These are phyloP conservation scores for Kwoniella heveanensis DNA, from an alignment of 768 basidiomycete species.

Conservation along the genomic window DNA sequence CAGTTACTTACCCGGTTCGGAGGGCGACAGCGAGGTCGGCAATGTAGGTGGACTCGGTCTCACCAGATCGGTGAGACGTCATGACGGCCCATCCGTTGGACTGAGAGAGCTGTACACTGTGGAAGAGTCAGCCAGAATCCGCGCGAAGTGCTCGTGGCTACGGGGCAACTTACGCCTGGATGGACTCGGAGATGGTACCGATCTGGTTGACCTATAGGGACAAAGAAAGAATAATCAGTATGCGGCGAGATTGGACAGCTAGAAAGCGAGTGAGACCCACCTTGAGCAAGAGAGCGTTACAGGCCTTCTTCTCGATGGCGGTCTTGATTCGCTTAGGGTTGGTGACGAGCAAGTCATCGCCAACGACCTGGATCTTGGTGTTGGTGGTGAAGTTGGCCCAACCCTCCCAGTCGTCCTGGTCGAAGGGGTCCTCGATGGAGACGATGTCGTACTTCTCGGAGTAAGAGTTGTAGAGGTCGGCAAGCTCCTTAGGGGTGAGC, in stretches of 20 bases:
- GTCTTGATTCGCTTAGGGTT: slow-evolving; percentile 97
- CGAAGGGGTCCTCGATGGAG: slow-evolving; percentile 80
- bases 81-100: slow-evolving; percentile 98
- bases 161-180: slow-evolving; percentile 78
- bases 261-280: slow-evolving; percentile 22
- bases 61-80: slow-evolving; percentile 98
- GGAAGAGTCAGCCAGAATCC: slow-evolving; percentile 12
- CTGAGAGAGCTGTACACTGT: slow-evolving; percentile 89
- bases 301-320: slow-evolving; percentile 99
- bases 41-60: slow-evolving; percentile 96
- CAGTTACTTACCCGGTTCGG: slow-evolving; percentile 48
- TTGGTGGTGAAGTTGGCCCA: slow-evolving; percentile 85
- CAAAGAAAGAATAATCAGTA: neutral
- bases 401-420: slow-evolving; percentile 99
- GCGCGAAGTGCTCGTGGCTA: neutral
- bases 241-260: no score
- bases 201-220: slow-evolving; percentile 84
- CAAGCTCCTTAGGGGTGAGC: slow-evolving; percentile 90
- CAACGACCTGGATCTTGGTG: slow-evolving; percentile 54
- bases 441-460: slow-evolving; percentile 88
- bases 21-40: slow-evolving; percentile 94
- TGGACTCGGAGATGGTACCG: slow-evolving; percentile 97
- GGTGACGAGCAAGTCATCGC: slow-evolving; percentile 94
- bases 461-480: slow-evolving; percentile 83
- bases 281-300: slow-evolving; percentile 98